These are phyloP conservation scores for Panicum hallii DNA, from an alignment of 202 grass and related monocot species.

Conservation along the genomic window DNA sequence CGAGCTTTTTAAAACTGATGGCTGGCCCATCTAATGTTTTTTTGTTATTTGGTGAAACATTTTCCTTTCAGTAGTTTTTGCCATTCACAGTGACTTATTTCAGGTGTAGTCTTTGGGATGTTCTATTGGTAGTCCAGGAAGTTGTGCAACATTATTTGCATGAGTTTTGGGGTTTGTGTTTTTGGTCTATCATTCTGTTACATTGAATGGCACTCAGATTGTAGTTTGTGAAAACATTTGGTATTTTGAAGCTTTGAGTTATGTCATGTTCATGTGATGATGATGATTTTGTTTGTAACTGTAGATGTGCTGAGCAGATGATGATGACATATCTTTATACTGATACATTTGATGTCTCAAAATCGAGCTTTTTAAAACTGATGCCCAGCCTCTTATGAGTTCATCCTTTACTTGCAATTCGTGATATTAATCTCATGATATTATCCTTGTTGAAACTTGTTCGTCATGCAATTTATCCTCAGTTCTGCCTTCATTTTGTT, in stretches of 20 bases:
- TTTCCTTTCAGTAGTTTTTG: not conserved
- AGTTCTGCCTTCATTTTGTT: not conserved
- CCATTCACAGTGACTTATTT: not conserved
- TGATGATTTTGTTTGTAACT: not conserved
- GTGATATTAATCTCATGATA: not conserved
- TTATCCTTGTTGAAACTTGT: not conserved
- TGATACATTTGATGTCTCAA: slow-evolving; percentile 58
- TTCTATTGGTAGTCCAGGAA: not conserved
- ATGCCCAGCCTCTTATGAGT: slow-evolving; percentile 29
- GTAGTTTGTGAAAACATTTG: not conserved
- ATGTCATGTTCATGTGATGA: not conserved
- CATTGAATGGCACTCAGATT: not conserved
- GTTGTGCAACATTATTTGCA: not conserved
- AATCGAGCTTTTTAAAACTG: slow-evolving; percentile 74
- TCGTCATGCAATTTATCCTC: not conserved
- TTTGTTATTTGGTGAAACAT: not conserved
- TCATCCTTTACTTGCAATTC: not conserved
- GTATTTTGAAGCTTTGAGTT: not conserved
- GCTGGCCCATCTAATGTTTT: slow-evolving; percentile 18
- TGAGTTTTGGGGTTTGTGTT: not conserved
- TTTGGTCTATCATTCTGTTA: not conserved
- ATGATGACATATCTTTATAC: slow-evolving; percentile 23
- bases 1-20: slow-evolving; percentile 70
- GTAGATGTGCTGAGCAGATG: slow-evolving; percentile 42
- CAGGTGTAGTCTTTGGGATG: not conserved